Percentiles rank a stretch among this genome's conserved stretches.
phyloP scores from a whole-genome alignment of 805 yeast genomes.

The Candida patagonica region DNA sequence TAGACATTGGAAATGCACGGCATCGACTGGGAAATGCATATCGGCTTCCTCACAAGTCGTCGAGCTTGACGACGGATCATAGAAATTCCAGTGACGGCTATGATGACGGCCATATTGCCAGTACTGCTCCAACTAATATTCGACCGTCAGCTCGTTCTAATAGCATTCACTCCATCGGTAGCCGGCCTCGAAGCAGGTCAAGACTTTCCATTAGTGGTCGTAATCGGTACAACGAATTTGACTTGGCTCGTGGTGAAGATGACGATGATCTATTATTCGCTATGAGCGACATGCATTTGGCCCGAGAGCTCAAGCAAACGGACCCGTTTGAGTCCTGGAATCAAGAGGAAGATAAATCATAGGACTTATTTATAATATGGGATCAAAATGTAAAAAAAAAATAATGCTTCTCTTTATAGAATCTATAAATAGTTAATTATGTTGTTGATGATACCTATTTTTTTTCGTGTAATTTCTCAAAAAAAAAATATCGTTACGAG shows the following conservation, averaged over 20 bases:
- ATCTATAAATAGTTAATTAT: too few species aligned
- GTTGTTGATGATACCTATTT: too few species aligned
- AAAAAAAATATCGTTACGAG: conserved; percentile 79
- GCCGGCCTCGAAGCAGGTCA: neutral
- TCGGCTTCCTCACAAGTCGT: conserved; percentile 2
- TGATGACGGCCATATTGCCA: conserved; percentile 1
- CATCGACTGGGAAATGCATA: conserved; percentile 8
- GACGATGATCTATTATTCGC: conserved; percentile 31
- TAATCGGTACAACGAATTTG: conserved; percentile 2
- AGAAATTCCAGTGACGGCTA: neutral
- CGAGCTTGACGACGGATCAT: neutral
- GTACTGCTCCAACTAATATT: neutral
- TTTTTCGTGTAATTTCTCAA: too few species aligned
- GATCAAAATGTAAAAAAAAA: too few species aligned
- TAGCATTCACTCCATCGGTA: neutral
- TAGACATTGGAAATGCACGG: conserved; percentile 1
- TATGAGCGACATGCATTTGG: conserved; percentile 30
- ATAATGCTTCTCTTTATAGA: too few species aligned
- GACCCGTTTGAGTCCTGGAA: neutral
- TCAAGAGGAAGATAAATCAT: neutral
- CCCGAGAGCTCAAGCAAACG: neutral
- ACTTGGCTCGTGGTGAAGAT: conserved; percentile 14
- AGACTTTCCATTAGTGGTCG: conserved; percentile 1
- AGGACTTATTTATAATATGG: neutral
- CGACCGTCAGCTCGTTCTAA: conserved; percentile 4